Base-by-base conservation (phyloP, 2,329 filamentous ascomycete species). In the Rutstroemia sp. region DNA sequence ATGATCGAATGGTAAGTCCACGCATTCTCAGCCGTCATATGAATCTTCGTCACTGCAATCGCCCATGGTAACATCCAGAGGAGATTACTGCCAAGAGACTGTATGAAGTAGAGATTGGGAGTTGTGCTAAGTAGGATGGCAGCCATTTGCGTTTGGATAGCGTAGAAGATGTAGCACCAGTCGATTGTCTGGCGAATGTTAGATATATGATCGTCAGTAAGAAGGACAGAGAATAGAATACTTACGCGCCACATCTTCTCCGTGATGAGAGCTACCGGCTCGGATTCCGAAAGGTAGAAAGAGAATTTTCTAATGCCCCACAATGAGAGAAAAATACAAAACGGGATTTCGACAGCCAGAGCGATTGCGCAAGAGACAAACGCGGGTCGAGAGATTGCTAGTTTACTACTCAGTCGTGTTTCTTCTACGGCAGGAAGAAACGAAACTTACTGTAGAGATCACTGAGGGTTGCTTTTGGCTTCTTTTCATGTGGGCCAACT, bases 1-100 rank as follows among this genome's bases (percentile, higher is more conserved):
- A 88, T 79, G 25, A 86, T 67, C 0, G 78, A 75, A 62, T 88
- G 81, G 65, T 84, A 88, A 0, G 75, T 82, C 86, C 84, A 89
- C 0, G 86, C 84, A 63, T 82, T 78, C 0, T 70, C 69, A 3
- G 73, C 66, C 6, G 76, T 74, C 47, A 86, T 69, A 2, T 70
- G 54, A n/a, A 70, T 70, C 4, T 71, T 73, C 51, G 76, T 79
- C 58, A 79, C 82, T 0, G 78, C 82, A 42, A 89, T 80, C 0
- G 86, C 84, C 84, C 86, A 89, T 0, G 85, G 86, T 2, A 90
- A 69, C 0, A 89, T 84, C 65, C 84, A 89, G 0, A 85, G 67
- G 0, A 89, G 48, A 63, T 89, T 89, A 6, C 84, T 87, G 0
- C 73, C 77, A 0, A 89, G 70, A 3, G 81, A 83, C 66, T 89